These are phyloP conservation scores for Rhizoclosmatium sp. DNA, from an alignment of 192 early-diverging fungal species.

Conservation along the genomic window DNA sequence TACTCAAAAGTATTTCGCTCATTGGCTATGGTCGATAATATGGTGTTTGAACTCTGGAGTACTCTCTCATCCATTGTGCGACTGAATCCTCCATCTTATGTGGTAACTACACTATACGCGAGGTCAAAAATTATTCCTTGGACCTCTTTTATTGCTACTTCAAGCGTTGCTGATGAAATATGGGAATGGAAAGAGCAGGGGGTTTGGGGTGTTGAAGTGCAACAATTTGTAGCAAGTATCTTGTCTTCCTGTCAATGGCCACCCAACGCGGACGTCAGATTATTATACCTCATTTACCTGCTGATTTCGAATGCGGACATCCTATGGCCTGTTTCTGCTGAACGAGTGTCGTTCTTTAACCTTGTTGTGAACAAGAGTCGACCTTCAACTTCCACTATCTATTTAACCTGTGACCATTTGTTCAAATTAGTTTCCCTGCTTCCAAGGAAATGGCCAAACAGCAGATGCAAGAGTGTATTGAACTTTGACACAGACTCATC, in stretches of 20 bases:
- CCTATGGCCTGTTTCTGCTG: not conserved
- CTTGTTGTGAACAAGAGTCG: not conserved
- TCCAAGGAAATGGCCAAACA: not conserved
- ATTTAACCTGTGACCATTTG: not conserved
- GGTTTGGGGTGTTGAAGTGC: not conserved
- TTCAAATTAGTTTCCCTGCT: not conserved
- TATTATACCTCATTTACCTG: not conserved
- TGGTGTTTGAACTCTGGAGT: constrained; percentile 21
- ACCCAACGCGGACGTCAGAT: not conserved
- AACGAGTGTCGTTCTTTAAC: constrained; percentile 2
- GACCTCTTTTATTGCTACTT: constrained; percentile 10
- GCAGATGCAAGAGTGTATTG: not conserved
- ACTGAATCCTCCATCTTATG: constrained; percentile 8
- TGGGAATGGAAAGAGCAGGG: constrained; percentile 20
- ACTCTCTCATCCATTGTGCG: not conserved
- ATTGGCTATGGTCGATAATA: not conserved
- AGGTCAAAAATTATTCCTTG: not conserved
- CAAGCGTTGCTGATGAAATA: not conserved
- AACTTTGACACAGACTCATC: not conserved
- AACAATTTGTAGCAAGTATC: not conserved
- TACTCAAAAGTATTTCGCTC: constrained; percentile 6
- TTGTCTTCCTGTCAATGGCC: constrained; percentile 14
- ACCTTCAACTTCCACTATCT: not conserved
- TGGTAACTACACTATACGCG: not conserved
- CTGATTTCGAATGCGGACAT: constrained; percentile 4